A percentile compares a stretch with the other conserved stretches of the same genome.
phyloP scores from a whole-genome alignment of 2,329 filamentous ascomycete genomes.

The Pseudocercospora crystallina region DNA sequence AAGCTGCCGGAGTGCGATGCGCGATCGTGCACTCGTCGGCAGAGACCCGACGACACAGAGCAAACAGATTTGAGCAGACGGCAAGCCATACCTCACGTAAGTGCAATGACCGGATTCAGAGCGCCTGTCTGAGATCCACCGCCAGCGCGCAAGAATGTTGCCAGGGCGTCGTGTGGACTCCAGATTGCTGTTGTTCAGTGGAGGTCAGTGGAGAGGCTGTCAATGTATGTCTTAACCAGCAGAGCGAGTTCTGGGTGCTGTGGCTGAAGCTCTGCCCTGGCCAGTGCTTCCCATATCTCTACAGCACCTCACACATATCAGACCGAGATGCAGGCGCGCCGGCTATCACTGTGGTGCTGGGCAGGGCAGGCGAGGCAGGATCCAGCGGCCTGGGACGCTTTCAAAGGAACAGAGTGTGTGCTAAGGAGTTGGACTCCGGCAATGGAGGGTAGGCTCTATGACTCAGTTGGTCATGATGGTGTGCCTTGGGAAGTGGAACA shows the following conservation, averaged over 20 bases:
- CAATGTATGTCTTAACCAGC: slow-evolving; percentile 17
- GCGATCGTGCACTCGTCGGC: neutral
- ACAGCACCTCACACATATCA: neutral
- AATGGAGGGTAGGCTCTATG: slow-evolving; percentile 17
- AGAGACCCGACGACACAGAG: neutral
- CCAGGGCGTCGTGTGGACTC: slow-evolving; percentile 12
- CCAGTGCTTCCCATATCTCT: slow-evolving; percentile 1
- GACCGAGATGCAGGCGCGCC: too few relatives aligned
- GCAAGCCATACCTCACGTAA: neutral
- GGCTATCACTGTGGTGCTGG: neutral
- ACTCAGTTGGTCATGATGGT: slow-evolving; percentile 22
- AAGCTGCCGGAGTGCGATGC: neutral
- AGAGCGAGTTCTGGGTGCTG: slow-evolving; percentile 11
- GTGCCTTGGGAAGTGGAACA: slow-evolving; percentile 11
- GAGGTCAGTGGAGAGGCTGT: slow-evolving; percentile 2
- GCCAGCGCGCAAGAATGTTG: slow-evolving; percentile 17
- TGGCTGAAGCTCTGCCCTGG: slow-evolving; percentile 16
- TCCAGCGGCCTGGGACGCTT: slow-evolving; percentile 20
- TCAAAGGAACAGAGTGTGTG: slow-evolving; percentile 11
- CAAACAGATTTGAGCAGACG: neutral
- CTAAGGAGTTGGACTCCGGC: neutral
- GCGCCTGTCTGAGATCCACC: slow-evolving; percentile 15
- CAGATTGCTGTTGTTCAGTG: neutral
- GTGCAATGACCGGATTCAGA: slow-evolving; percentile 21
- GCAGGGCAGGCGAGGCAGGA: slow-evolving; percentile 3